phyloP scores from a whole-genome alignment of 495 filamentous ascomycete genomes.

The Neurospora tetrasperma region DNA sequence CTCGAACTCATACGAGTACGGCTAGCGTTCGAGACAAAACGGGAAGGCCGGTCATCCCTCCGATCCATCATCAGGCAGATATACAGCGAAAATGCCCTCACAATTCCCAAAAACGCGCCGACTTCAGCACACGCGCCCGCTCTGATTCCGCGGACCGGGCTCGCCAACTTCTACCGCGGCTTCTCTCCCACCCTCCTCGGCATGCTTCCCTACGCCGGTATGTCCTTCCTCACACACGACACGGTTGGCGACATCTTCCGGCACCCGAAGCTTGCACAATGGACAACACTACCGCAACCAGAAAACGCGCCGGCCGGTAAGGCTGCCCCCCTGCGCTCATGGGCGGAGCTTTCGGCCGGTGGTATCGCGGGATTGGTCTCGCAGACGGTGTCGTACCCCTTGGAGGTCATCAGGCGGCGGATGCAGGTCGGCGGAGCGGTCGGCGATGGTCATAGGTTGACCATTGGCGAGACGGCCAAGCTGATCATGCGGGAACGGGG shows the following conservation, averaged over 20 bases:
- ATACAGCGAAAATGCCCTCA: conserved; percentile 53
- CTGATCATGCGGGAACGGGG: conserved; percentile 68
- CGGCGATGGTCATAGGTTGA: conserved; percentile 70
- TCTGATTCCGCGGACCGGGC: conserved; percentile 50
- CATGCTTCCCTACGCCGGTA: conserved; percentile 93
- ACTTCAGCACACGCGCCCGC: conserved; percentile 18
- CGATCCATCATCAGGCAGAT: conserved; percentile 67
- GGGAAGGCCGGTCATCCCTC: conserved; percentile 53
- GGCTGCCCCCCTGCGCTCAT: conserved; percentile 54
- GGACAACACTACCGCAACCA: conserved; percentile 50
- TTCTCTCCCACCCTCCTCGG: conserved; percentile 82
- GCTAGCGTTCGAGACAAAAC: conserved; percentile 83
- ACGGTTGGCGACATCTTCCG: conserved; percentile 74
- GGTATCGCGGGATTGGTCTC: conserved; percentile 78
- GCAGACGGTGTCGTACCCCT: conserved; percentile 84
- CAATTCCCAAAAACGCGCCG: conserved; percentile 16
- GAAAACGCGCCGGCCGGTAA: conserved; percentile 41
- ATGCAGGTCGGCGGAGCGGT: conserved; percentile 97
- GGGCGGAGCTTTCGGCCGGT: conserved; percentile 78
- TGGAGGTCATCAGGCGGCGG: conserved; percentile 81
- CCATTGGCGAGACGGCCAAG: conserved; percentile 66
- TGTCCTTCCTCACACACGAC: conserved; percentile 96
- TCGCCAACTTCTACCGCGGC: conserved; percentile 89
- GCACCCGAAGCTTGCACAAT: conserved; percentile 47
- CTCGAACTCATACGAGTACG: conserved; percentile 87